Conservation (phyloP, 2,329 filamentous ascomycete genomes). For the Penicillium sp. region DNA sequence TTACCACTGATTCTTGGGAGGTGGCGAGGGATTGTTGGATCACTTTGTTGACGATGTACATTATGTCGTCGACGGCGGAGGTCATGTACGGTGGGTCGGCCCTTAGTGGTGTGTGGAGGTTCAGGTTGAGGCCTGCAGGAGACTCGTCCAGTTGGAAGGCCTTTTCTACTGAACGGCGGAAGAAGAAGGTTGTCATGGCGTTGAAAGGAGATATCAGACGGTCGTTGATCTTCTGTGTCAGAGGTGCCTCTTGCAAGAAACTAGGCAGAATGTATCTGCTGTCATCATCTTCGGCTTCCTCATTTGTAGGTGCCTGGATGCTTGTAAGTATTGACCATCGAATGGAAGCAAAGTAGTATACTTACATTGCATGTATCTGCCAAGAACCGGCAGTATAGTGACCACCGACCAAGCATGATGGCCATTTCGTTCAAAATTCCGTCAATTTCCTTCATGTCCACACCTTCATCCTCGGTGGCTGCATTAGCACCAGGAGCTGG, state of each 20-base stretch:
- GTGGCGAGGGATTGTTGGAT: slow-evolving; percentile 84
- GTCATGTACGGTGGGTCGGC: slow-evolving; percentile 87
- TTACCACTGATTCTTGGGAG: slow-evolving; percentile 74
- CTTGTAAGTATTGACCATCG: slow-evolving; percentile 4
- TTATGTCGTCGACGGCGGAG: slow-evolving; percentile 94
- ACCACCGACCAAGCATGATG: slow-evolving; percentile 90
- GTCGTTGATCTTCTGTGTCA: slow-evolving; percentile 73
- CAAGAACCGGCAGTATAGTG: slow-evolving; percentile 85
- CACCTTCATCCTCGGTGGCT: slow-evolving; percentile 82
- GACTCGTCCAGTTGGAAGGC: slow-evolving; percentile 94
- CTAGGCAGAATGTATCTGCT: slow-evolving; percentile 65
- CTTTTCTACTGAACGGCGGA: slow-evolving; percentile 92
- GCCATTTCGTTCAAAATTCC: slow-evolving; percentile 81
- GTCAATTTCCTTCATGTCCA: slow-evolving; percentile 97
- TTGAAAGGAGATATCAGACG: slow-evolving; percentile 81
- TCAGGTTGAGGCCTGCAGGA: slow-evolving; percentile 75
- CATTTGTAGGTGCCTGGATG: slow-evolving; percentile 14
- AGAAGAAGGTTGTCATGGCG: slow-evolving; percentile 92
- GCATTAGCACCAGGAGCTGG: slow-evolving; percentile 61
- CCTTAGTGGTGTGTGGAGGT: slow-evolving; percentile 67
- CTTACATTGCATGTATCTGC: slow-evolving; percentile 79
- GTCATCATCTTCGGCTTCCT: slow-evolving; percentile 53
- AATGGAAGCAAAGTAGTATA: slow-evolving; percentile 1
- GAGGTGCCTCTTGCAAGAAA: slow-evolving; percentile 73
- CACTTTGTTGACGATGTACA: slow-evolving; percentile 97